Percentiles rank a stretch among this genome's conserved stretches.
Conservation (phyloP, 2,329 filamentous ascomycete genomes). For the Cordyceps fumosorosea region DNA sequence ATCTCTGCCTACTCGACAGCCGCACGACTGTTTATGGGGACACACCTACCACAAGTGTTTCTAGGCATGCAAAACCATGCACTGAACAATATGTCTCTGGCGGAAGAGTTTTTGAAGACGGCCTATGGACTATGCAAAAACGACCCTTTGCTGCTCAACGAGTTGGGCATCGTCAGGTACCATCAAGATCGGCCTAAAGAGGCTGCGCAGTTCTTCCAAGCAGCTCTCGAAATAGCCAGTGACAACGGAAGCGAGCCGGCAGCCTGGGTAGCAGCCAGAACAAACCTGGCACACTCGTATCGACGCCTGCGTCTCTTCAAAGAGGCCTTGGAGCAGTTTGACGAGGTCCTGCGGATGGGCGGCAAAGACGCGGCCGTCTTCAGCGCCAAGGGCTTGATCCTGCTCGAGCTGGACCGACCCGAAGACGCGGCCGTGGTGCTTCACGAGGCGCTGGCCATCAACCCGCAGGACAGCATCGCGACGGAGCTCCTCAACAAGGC, state of each 20-base stretch:
- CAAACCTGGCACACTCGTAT: conserved; percentile 85
- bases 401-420: conserved; percentile 67
- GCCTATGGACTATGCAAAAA: conserved; percentile 77
- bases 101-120: conserved; percentile 88
- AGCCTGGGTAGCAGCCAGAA: conserved; percentile 76
- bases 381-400: conserved; percentile 73
- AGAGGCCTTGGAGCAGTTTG: conserved; percentile 72
- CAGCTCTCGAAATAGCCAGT: conserved; percentile 69
- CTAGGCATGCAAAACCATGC: conserved; percentile 98
- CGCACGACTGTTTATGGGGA: conserved; percentile 90
- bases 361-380: conserved; percentile 75
- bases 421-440: conserved; percentile 75
- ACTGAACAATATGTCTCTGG: conserved; percentile 87
- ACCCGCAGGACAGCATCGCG: conserved; percentile 73
- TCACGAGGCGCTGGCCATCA: conserved; percentile 76
- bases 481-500: conserved; percentile 72
- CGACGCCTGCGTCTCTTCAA: conserved; percentile 63
- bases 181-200: conserved; percentile 75
- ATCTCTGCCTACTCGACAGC: conserved; percentile 97
- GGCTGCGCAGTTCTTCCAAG: conserved; percentile 70
- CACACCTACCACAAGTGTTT: conserved; percentile 91
- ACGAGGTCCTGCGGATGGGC: conserved; percentile 77
- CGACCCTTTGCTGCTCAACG: conserved; percentile 87
- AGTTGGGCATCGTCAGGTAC: conserved; percentile 93
- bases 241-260: conserved; percentile 76